Conservation (phyloP, 1,284 basidiomycete species). For the Ganoderma lingzhi region DNA sequence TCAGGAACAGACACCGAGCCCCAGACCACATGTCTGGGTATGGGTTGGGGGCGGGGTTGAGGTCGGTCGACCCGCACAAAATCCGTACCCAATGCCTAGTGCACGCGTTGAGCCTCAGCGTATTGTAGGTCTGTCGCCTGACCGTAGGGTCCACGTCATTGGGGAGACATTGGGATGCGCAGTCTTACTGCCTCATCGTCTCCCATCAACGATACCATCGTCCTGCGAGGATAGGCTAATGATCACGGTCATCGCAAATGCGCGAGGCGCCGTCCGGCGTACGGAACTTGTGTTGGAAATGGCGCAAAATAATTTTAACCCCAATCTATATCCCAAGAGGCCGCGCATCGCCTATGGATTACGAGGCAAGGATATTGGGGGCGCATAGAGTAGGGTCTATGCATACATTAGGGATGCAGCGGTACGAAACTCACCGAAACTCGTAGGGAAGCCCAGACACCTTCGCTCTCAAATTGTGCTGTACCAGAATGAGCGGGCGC, state of each 20-base stretch:
- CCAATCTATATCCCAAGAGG: not conserved
- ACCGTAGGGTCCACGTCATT: not conserved
- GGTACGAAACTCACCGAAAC: slow-evolving; percentile 71
- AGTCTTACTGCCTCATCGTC: not conserved
- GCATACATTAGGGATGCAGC: not conserved
- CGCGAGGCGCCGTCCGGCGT: not conserved
- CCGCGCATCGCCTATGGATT: not conserved
- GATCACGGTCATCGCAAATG: not conserved
- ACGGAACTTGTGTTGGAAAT: not conserved
- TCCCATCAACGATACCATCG: not conserved
- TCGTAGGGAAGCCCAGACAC: slow-evolving; percentile 82
- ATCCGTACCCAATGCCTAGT: not conserved
- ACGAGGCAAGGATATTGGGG: not conserved
- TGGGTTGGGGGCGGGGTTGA: not conserved
- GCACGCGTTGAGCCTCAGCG: not conserved
- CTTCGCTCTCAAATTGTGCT: slow-evolving; percentile 84
- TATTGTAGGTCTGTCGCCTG: not conserved
- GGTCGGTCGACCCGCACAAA: not conserved
- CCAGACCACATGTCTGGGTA: not conserved
- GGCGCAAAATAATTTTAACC: not conserved
- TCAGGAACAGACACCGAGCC: slow-evolving; percentile 6
- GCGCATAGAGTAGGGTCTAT: not conserved
- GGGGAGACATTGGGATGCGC: not conserved
- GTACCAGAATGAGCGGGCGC: slow-evolving; percentile 8
- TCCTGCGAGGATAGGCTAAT: not conserved